Evolutionary conservation across 108 stramenopile genomes (phyloP).

Genomic region (Cyclostephanos tholiformis): DNA sequence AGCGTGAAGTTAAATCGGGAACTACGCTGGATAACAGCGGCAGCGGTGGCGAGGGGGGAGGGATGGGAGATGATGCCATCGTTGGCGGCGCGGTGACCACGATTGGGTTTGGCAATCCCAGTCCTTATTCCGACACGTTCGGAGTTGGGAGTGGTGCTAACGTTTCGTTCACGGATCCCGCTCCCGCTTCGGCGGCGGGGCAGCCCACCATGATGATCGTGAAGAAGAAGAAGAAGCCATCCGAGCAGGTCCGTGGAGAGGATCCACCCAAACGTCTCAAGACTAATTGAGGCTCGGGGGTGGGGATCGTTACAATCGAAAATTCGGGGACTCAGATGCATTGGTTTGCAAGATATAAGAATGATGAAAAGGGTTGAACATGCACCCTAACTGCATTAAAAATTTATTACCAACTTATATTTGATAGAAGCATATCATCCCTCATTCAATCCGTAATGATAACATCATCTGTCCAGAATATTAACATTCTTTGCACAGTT

Average conservation of each 20-base stretch:
- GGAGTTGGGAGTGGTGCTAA: constrained; percentile 7
- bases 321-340: not conserved
- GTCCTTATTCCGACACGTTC: not conserved
- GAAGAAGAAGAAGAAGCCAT: constrained; percentile 54
- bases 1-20: too few species aligned
- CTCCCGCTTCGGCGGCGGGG: constrained; percentile 13
- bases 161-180: constrained; percentile 5
- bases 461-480: too few species aligned
- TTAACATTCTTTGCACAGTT: too few species aligned
- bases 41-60: constrained; percentile 24
- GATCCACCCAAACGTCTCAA: constrained; percentile 27
- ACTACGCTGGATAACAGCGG: constrained; percentile 11
- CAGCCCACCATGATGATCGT: constrained; percentile 58
- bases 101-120: not conserved
- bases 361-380: too few species aligned
- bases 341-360: too few species aligned
- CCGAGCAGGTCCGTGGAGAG: not conserved
- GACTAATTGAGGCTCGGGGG: constrained; percentile 3
- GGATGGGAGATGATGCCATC: not conserved
- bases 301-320: not conserved
- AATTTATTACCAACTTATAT: too few species aligned
- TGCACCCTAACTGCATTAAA: too few species aligned
- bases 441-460: too few species aligned
- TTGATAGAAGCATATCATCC: too few species aligned
- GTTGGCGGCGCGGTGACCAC: constrained; percentile 8